These are phyloP conservation scores for Blumeria graminis DNA, from an alignment of 2,329 filamentous ascomycete species.

Conservation along the genomic window DNA sequence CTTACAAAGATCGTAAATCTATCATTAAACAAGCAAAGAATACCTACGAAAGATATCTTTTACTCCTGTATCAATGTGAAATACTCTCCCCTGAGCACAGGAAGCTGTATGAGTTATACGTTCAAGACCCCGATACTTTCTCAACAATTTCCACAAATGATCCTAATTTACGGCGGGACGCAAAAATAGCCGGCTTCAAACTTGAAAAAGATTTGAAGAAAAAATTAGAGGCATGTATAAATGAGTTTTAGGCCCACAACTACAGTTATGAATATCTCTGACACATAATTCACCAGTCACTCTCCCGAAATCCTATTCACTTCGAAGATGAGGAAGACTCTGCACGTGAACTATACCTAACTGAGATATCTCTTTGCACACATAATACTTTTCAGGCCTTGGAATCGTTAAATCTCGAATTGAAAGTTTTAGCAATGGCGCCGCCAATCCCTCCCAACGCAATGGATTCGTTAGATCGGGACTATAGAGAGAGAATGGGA, in stretches of 20 bases:
- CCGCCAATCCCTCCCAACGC: slow-evolving; percentile 26
- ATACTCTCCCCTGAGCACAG: slow-evolving; percentile 40
- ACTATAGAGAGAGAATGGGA: slow-evolving; percentile 22
- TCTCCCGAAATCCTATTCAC: slow-evolving; percentile 31
- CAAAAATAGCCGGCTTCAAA: slow-evolving; percentile 67
- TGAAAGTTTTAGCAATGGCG: slow-evolving; percentile 57
- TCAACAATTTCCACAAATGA: slow-evolving; percentile 40
- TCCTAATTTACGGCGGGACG: slow-evolving; percentile 46
- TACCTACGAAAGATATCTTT: slow-evolving; percentile 57
- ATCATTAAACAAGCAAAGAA: slow-evolving; percentile 39
- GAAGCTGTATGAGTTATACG: slow-evolving; percentile 47
- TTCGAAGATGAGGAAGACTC: slow-evolving; percentile 61
- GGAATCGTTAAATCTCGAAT: slow-evolving; percentile 67
- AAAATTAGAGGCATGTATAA: slow-evolving; percentile 41
- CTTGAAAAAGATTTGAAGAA: slow-evolving; percentile 67
- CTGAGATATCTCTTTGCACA: slow-evolving; percentile 45
- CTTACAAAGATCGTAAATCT: slow-evolving; percentile 33
- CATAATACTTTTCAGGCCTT: slow-evolving; percentile 69
- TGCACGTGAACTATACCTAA: slow-evolving; percentile 55
- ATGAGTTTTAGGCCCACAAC: slow-evolving; percentile 8
- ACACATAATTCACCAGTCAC: slow-evolving; percentile 20
- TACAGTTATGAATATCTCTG: background rate
- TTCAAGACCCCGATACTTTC: slow-evolving; percentile 47
- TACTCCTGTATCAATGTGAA: slow-evolving; percentile 53
- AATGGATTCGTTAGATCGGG: slow-evolving; percentile 20